Percentiles rank a stretch among this genome's conserved stretches.
Evolutionary conservation across 768 basidiomycete species (phyloP).

Genomic region (Hygrophorus russula): DNA sequence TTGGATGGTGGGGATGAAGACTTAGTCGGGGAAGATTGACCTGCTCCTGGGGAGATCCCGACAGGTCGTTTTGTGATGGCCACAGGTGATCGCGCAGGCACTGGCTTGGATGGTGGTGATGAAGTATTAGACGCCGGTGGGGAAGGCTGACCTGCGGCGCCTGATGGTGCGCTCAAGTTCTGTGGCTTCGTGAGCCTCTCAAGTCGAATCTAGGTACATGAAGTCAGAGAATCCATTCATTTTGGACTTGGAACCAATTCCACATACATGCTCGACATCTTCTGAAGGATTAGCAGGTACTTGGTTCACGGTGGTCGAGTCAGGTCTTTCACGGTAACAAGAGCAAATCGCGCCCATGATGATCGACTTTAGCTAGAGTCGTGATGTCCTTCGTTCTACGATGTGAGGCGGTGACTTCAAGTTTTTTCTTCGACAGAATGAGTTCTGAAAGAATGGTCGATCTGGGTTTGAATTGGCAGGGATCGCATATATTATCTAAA

Average conservation of each 20-base stretch:
- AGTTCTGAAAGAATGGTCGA: too few species aligned
- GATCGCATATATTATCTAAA: too few species aligned
- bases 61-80: slow-evolving; percentile 13
- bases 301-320: not conserved
- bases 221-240: slow-evolving; percentile 5
- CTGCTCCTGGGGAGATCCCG: too few species aligned
- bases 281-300: slow-evolving; percentile 41
- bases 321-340: not conserved
- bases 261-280: slow-evolving; percentile 70
- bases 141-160: slow-evolving; percentile 20
- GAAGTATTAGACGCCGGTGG: slow-evolving; percentile 16
- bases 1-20: slow-evolving; percentile 17
- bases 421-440: too few species aligned
- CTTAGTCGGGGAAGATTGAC: slow-evolving; percentile 12
- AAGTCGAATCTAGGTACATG: slow-evolving; percentile 63
- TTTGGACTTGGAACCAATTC: not conserved
- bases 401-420: too few species aligned
- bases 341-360: too few species aligned
- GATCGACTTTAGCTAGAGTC: too few species aligned
- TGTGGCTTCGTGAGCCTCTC: slow-evolving; percentile 87
- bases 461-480: too few species aligned
- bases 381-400: too few species aligned
- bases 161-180: slow-evolving; percentile 19
- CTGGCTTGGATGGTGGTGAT: slow-evolving; percentile 16
- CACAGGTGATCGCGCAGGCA: slow-evolving; percentile 12